A percentile compares a stretch with the other conserved stretches of the same genome.
Evolutionary conservation across 345 rosid species (phyloP).

Genomic region (Durio zibethinus): DNA sequence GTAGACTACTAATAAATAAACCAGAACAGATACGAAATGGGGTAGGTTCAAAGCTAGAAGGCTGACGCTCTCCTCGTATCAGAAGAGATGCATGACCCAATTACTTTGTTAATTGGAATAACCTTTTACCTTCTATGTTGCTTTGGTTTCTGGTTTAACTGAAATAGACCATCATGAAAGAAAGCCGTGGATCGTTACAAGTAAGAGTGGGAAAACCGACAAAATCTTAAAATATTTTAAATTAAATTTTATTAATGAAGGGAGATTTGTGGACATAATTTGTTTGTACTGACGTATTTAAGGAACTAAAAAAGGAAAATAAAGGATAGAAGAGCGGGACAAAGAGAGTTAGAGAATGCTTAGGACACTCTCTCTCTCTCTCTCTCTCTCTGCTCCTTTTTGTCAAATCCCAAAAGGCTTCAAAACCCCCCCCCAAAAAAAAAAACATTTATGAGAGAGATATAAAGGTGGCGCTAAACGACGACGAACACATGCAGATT

Average conservation of each 20-base stretch:
- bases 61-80: constrained; percentile 28
- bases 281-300: constrained; percentile 10
- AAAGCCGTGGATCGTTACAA: constrained; percentile 1
- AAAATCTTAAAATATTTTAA: background rate
- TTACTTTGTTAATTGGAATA: constrained; percentile 19
- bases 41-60: constrained; percentile 17
- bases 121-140: constrained; percentile 21
- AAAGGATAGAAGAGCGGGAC: background rate
- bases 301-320: constrained; percentile 23
- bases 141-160: constrained; percentile 22
- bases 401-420: constrained; percentile 19
- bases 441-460: constrained; percentile 12
- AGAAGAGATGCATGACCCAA: constrained; percentile 36
- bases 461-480: constrained; percentile 28
- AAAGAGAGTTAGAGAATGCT: background rate
- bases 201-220: constrained; percentile 22
- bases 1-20: background rate
- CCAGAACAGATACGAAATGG: background rate
- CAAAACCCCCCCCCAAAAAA: constrained; percentile 7
- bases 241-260: background rate
- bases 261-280: constrained; percentile 11
- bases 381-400: background rate
- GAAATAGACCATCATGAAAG: constrained; percentile 21
- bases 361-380: background rate
- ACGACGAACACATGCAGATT: constrained; percentile 43